Evolutionary conservation across 1,284 basidiomycete species (phyloP), one percentile per base, ranked within the genome.

Genomic region (Tremellales sp.): DNA sequence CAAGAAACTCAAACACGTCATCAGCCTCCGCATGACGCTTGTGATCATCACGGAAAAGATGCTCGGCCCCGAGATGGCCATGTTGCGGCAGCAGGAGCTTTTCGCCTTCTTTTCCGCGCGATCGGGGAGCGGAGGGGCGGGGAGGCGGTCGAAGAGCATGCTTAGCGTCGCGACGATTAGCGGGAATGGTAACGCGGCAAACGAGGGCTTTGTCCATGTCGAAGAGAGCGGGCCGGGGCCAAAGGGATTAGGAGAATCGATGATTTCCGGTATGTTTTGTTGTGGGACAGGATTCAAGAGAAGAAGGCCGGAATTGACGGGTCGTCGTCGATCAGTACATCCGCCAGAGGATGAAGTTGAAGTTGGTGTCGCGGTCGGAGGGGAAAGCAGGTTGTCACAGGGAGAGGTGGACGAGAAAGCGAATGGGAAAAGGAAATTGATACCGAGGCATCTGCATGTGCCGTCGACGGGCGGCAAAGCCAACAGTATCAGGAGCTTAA

Each of bases 21-120:
- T 97, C 43, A 86, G 93, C 67, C 73, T 98, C 31, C 78, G 92
- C 33, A 86, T 95, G 79, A 88, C 91, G 1, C 84, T 89, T 65
- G 83, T 88, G 45, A 81, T 85, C 3, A 75, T 97, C 39, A 78
- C 81, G 13, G 94, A 99, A 73, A 80, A 85, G 42, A 79, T 87
- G 18, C 85, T 90, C 35, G 95, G 95, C 0, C 79, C 87, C 0
- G 90, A 94, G 57, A 81, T 82, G 35, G 93, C 91, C 0, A 84
- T 87, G 47, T 76, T 77, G 21, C 84, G 82, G 51, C 92, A 93
- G 80, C 78, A 91, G 26, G 87, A 90, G 36, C 78, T 93, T 2
- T 95, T 97, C 69, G 76, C 80, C 5, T 97, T 87, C 85, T 86
- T 79, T 58, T 73, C 75, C 6, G 67, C 54, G 14, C 42, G 65